A percentile compares a stretch with the other conserved stretches of the same genome.
Evolutionary conservation across 202 grass and related monocot species (phyloP).

Genomic region (Schoenoplectus triqueter): DNA sequence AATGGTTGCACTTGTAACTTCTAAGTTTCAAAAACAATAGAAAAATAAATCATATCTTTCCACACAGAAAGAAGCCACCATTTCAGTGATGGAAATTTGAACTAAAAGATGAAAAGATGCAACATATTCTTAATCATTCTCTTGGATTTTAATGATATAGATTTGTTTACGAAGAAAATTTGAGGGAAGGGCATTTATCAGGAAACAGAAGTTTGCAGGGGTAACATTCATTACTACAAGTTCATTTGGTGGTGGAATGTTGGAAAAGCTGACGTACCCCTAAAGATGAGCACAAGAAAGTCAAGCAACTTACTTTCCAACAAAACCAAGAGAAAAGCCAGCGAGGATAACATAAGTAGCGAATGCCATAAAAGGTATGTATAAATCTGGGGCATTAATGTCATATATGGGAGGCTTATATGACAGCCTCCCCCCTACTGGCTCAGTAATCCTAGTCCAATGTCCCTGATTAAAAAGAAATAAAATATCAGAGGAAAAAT

Average conservation of each 20-base stretch:
- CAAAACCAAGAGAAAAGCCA: slow-evolving; percentile 71
- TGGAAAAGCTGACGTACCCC: neutral
- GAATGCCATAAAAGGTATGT: slow-evolving; percentile 98
- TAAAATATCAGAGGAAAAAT: neutral
- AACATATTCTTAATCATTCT: neutral
- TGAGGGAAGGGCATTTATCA: neutral
- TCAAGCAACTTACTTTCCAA: slow-evolving; percentile 69
- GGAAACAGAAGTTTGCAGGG: neutral
- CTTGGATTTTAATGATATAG: neutral
- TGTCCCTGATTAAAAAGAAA: slow-evolving; percentile 60
- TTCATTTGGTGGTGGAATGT: neutral
- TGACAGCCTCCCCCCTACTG: slow-evolving; percentile 74
- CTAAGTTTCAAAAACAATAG: neutral
- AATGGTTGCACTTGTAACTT: neutral
- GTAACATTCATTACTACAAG: neutral
- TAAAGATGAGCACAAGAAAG: slow-evolving; percentile 3
- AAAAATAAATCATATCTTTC: neutral
- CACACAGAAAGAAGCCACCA: neutral
- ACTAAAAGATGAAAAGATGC: neutral
- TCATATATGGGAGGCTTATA: slow-evolving; percentile 93
- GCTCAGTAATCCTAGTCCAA: slow-evolving; percentile 93
- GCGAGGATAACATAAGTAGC: slow-evolving; percentile 79
- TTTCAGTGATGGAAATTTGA: neutral
- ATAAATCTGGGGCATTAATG: slow-evolving; percentile 91
- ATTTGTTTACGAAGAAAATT: neutral